Base-by-base conservation (phyloP, 2,329 filamentous ascomycete species). In the Exophiala sideris region DNA sequence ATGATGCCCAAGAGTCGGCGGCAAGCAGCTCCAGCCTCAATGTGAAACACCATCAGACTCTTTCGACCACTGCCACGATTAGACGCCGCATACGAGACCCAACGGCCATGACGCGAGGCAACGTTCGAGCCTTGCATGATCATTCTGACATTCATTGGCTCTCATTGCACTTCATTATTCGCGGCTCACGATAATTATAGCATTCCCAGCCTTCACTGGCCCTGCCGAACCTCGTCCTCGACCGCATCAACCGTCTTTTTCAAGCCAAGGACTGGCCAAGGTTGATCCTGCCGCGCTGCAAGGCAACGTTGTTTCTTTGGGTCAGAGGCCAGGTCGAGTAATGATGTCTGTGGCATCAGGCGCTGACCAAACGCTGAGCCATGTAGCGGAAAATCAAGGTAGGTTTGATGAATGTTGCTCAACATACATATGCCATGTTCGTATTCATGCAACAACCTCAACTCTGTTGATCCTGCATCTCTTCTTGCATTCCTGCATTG, bases 331-430 rank as follows among this genome's bases (percentile, higher is more conserved):
- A 46, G 42, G 48, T 51, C 51, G 45, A 52, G 55, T 45, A n/a
- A 44, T 35, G 33, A 44, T 45, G 48, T 54, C 50, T 58, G 56
- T 58, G 56, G 56, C 56, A 58, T 51, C 51, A 52, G 46, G 51
- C 56, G 56, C 56, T 55, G 56, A 55, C 56, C 55, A 35, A 8
- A 11, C 50, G 7, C 32, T 45, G 50, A 39, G 38, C 51, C 24
- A 20, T 33, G 39, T 18, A 21, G 18, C 10, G 39, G 14, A 24
- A 40, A 32, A 56, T 48, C 39, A 38, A 48, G 36, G 34, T 24
- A 48, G 21, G 35, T 11, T 24, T 12, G 11, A 32, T 16, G 9
- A 14, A 10, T 11, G 29, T 35, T 10, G 24, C 21, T 10, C 39
- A 7, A 38, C 32, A 57, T 57, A 54, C 45, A 57, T 50, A 57